These are phyloP conservation scores for Trichophyton schoenleinii DNA, from an alignment of 2,329 filamentous ascomycete genomes.

Conservation along the genomic window DNA sequence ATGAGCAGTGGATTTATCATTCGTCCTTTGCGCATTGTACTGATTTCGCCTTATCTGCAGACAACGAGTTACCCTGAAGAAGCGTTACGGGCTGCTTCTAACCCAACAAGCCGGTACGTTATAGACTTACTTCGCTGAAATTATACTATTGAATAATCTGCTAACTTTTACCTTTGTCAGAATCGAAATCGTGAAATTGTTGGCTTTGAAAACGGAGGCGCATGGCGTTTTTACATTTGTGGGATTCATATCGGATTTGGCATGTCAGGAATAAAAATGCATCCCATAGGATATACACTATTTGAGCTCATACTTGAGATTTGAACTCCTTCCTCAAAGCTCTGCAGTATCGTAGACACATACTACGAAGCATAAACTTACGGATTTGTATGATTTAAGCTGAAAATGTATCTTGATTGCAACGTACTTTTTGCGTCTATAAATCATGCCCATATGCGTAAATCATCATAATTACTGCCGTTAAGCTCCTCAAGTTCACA, in stretches of 20 bases:
- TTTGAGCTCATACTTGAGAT: background rate
- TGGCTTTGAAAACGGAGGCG: slow-evolving; percentile 12
- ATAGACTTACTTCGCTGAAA: background rate
- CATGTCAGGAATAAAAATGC: background rate
- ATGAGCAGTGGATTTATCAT: background rate
- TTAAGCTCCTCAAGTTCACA: background rate
- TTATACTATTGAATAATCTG: background rate
- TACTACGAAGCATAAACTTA: background rate
- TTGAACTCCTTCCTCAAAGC: background rate
- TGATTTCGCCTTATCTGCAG: slow-evolving; percentile 30
- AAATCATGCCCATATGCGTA: slow-evolving; percentile 6
- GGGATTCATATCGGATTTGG: slow-evolving; percentile 1
- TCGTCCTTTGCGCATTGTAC: background rate
- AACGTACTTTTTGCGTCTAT: slow-evolving; percentile 2
- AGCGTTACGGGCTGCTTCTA: slow-evolving; percentile 75
- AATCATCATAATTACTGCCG: background rate
- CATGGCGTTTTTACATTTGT: slow-evolving; percentile 11
- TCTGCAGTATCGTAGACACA: background rate
- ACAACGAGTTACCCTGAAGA: slow-evolving; percentile 90
- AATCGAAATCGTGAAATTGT: slow-evolving; percentile 19
- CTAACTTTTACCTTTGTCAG: slow-evolving; percentile 14
- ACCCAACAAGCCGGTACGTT: slow-evolving; percentile 55
- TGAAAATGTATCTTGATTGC: background rate
- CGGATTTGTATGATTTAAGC: background rate
- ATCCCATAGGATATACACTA: background rate